These are phyloP conservation scores for Chlamydomonas sp. DNA, from an alignment of 139 green algal species.

Conservation along the genomic window DNA sequence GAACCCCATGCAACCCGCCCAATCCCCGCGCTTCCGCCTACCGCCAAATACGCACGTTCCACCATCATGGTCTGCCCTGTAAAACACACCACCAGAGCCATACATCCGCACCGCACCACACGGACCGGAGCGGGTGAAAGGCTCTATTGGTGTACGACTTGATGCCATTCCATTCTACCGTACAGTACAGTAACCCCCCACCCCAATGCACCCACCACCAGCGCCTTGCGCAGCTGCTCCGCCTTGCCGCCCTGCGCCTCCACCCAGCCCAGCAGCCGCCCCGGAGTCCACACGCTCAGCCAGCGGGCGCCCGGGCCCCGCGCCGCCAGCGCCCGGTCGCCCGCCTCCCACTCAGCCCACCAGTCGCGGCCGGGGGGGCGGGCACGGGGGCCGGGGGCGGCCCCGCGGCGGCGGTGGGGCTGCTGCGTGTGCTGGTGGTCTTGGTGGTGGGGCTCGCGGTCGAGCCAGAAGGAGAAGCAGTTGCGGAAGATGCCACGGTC, in stretches of 20 bases:
- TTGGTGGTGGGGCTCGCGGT: conserved; percentile 1
- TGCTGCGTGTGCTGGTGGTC: too few relatives aligned
- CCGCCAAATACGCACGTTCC: neutral
- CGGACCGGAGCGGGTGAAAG: too few relatives aligned
- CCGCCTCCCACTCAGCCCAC: conserved; percentile 30
- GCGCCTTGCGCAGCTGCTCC: neutral
- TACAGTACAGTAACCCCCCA: too few relatives aligned
- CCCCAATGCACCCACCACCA: neutral
- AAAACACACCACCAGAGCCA: too few relatives aligned
- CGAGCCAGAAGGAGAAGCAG: conserved; percentile 48
- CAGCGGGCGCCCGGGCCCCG: neutral
- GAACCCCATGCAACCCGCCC: too few relatives aligned
- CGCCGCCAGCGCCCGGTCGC: conserved; percentile 37
- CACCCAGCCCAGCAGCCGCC: neutral
- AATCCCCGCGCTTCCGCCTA: too few relatives aligned
- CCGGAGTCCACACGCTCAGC: neutral
- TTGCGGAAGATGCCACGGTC: conserved; percentile 42
- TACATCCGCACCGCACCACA: too few relatives aligned
- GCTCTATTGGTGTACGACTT: too few relatives aligned
- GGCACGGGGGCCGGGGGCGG: too few relatives aligned
- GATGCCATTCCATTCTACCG: too few relatives aligned
- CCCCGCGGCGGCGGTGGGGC: too few relatives aligned
- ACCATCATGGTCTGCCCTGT: neutral
- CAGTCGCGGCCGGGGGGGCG: conserved; percentile 13
- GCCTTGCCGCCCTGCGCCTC: neutral